These are phyloP conservation scores for Colletotrichum melonis DNA, from an alignment of 2,329 filamentous ascomycete genomes.

Conservation along the genomic window DNA sequence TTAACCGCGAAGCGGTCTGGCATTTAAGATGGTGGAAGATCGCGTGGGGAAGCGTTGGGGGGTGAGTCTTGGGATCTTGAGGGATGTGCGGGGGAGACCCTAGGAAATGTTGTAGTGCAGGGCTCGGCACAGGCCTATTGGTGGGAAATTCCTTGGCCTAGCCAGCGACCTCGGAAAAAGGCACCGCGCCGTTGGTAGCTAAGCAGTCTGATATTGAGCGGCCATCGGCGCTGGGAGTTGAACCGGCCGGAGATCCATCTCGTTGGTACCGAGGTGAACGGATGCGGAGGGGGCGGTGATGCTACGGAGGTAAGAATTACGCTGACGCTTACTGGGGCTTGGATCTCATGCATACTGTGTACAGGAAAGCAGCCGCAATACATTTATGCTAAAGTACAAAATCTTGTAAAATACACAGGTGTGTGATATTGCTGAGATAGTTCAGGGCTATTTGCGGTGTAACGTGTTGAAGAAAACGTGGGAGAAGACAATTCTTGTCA, in stretches of 20 bases:
- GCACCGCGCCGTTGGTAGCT: slow-evolving; percentile 10
- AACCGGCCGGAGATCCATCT: background rate
- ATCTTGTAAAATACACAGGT: too few species aligned
- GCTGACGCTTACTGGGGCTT: background rate
- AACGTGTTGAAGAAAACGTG: too few species aligned
- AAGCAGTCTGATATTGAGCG: too few species aligned
- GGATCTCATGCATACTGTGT: too few species aligned
- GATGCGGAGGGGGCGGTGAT: background rate
- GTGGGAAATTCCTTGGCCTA: slow-evolving; percentile 22
- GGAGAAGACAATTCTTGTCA: too few species aligned
- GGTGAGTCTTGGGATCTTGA: background rate
- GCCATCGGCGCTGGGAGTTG: background rate
- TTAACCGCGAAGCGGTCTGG: slow-evolving; percentile 21
- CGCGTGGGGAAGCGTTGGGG: slow-evolving; percentile 20
- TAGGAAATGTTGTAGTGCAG: slow-evolving; percentile 19
- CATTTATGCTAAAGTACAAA: too few species aligned
- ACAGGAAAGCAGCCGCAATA: too few species aligned
- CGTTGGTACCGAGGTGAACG: background rate
- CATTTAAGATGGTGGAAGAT: slow-evolving; percentile 11
- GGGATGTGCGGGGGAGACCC: slow-evolving; percentile 29
- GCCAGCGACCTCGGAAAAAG: slow-evolving; percentile 24
- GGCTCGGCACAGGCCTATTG: slow-evolving; percentile 22
- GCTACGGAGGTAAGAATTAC: slow-evolving; percentile 48
- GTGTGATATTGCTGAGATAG: too few species aligned
- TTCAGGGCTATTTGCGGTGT: too few species aligned